These are phyloP conservation scores for Shiraia bambusicola DNA, from an alignment of 2,329 filamentous ascomycete species.

Conservation along the genomic window DNA sequence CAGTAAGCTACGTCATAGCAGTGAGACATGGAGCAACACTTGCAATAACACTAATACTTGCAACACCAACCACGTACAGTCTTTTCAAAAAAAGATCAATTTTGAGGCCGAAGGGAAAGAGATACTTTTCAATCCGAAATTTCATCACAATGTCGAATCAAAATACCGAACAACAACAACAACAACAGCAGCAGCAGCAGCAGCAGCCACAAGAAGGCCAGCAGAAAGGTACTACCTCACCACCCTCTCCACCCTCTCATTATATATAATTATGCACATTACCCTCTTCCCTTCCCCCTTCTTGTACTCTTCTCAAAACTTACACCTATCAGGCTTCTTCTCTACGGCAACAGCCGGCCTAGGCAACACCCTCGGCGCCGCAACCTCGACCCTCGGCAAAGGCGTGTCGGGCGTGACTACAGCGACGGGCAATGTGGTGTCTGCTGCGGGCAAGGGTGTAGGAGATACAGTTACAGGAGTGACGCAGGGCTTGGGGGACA, in stretches of 20 bases:
- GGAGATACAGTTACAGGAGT: conserved; percentile 40
- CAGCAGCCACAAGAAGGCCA: too few relatives aligned
- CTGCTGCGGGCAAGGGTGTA: conserved; percentile 37
- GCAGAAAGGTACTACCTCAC: conserved; percentile 18
- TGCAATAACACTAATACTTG: too few relatives aligned
- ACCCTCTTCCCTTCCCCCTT: not conserved
- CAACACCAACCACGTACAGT: too few relatives aligned
- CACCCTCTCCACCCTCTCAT: too few relatives aligned
- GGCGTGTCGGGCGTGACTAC: conserved; percentile 35
- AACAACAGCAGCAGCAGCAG: too few relatives aligned
- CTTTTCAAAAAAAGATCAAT: too few relatives aligned
- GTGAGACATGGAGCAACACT: too few relatives aligned
- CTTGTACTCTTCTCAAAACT: not conserved
- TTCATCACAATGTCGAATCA: conserved; percentile 27
- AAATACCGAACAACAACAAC: conserved; percentile 25
- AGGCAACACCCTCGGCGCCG: conserved; percentile 40
- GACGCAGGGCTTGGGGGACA: conserved; percentile 38
- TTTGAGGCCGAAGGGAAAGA: too few relatives aligned
- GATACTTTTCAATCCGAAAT: too few relatives aligned
- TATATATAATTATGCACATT: too few relatives aligned
- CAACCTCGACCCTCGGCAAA: conserved; percentile 38
- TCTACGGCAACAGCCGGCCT: conserved; percentile 36
- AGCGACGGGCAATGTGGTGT: conserved; percentile 34
- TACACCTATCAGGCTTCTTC: conserved; percentile 30
- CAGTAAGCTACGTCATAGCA: conserved; percentile 2